These are phyloP conservation scores for Agrostemma githago DNA, from an alignment of 148 eudicot genomes.

Conservation along the genomic window DNA sequence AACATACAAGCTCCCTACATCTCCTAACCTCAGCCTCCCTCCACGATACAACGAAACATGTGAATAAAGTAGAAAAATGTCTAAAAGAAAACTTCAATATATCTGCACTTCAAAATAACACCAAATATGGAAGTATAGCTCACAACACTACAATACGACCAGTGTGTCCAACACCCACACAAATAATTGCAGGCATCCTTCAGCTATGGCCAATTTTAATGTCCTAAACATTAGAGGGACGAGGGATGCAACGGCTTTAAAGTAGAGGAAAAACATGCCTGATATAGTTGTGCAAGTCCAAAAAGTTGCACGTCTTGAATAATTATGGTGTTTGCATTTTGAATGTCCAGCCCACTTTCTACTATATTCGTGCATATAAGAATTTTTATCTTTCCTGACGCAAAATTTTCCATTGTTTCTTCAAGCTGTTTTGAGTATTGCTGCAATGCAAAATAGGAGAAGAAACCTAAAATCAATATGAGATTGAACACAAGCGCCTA, in stretches of 20 bases:
- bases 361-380: constrained; percentile 91
- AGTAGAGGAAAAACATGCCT: constrained; percentile 41
- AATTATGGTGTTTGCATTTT: constrained; percentile 92
- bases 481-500: constrained; percentile 6
- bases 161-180: not conserved
- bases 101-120: not conserved
- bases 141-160: not conserved
- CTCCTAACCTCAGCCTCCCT: not conserved
- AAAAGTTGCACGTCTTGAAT: constrained; percentile 95
- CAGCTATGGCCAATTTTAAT: not conserved
- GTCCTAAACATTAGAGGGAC: not conserved
- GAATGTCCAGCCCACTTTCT: constrained; percentile 96
- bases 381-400: constrained; percentile 61
- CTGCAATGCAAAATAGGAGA: constrained; percentile 43
- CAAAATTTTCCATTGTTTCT: constrained; percentile 88
- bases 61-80: not conserved
- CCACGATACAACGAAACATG: not conserved
- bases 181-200: not conserved
- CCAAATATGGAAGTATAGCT: not conserved
- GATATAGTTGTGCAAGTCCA: constrained; percentile 95
- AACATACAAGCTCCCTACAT: not conserved
- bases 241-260: not conserved
- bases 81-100: not conserved
- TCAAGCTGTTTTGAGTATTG: constrained; percentile 95
- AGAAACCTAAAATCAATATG: not conserved